Conservation (phyloP, 2,329 filamentous ascomycete genomes). For the Colletotrichum sp. region DNA sequence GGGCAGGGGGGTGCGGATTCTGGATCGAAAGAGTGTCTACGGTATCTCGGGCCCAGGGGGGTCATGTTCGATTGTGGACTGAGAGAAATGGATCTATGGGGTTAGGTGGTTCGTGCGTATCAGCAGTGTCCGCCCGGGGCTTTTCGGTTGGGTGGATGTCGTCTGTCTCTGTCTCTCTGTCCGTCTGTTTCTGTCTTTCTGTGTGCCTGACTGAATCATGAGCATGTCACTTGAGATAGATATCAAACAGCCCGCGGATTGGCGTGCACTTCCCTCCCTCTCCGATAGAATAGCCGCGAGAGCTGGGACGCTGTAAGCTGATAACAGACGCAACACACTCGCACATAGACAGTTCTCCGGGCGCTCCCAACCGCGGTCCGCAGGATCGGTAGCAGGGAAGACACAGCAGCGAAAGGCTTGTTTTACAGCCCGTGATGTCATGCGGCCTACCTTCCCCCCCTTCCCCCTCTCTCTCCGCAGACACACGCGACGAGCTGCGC, state of each 20-base stretch:
- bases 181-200: neutral
- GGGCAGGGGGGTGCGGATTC: no score
- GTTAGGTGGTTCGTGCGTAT: slow-evolving; percentile 14
- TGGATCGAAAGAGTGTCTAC: no score
- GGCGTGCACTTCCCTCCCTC: neutral
- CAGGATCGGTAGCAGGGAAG: neutral
- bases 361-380: neutral
- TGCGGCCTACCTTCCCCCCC: neutral
- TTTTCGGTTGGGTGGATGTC: neutral
- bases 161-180: neutral
- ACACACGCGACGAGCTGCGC: neutral
- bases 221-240: neutral
- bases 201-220: slow-evolving; percentile 11
- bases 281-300: neutral
- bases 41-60: neutral
- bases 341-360: neutral
- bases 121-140: neutral
- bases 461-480: neutral
- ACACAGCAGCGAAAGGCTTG: slow-evolving; percentile 1
- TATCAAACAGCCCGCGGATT: neutral
- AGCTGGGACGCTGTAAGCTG: neutral
- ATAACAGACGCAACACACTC: neutral
- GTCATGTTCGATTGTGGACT: neutral
- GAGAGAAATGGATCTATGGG: neutral
- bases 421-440: slow-evolving; percentile 12